Evolutionary conservation across 1,284 basidiomycete species (phyloP), one percentile per base, ranked within the genome.

Genomic region (Moesziomyces sp.): DNA sequence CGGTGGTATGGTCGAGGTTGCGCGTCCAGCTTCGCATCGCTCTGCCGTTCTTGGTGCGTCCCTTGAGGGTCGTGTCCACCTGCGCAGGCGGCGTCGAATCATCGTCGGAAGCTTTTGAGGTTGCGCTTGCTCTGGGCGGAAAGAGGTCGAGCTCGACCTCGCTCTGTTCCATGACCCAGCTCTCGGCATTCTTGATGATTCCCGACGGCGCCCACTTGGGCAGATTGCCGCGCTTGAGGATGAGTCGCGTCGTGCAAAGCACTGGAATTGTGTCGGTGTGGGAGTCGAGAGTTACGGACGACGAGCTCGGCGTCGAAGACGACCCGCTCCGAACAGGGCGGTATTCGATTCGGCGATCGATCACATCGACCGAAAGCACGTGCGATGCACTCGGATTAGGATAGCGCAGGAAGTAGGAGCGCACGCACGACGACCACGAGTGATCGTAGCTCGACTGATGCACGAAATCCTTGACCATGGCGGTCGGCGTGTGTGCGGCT

Each of bases 331-430:
- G 59, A 11, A 75, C 63, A 8, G 75, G 71, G 24, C 81, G 74
- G 24, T 76, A 61, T 45, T 80, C 79, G 57, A 82, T 78, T 19
- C 68, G 68, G 69, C 95, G 91, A 57, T 92, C 92, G 67, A 98
- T 89, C 68, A 97, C 94, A 86, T 98, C 96, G 87, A 93, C 94
- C 9, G 93, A 93, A 64, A 97, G 86, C 82, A 99, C 92, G 85
- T 99, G 96, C 13, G 93, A 88, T 7, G 96, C 93, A 79, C 93
- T 93, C 45, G 96, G 95, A 85, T 98, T 99, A 4, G 97, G 96
- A 85, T 99, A 99, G 73, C 97, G 91, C 68, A 97, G 88, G 81
- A 95, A 94, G 87, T 93, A 98, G 18, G 95, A 95, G 21, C 77
- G 66, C 6, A 73, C 63, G 57, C 78, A 80, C 2, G 74, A 76